Conservation (phyloP, 176 grass and related monocot genomes). For the Guadua angustifolia region DNA sequence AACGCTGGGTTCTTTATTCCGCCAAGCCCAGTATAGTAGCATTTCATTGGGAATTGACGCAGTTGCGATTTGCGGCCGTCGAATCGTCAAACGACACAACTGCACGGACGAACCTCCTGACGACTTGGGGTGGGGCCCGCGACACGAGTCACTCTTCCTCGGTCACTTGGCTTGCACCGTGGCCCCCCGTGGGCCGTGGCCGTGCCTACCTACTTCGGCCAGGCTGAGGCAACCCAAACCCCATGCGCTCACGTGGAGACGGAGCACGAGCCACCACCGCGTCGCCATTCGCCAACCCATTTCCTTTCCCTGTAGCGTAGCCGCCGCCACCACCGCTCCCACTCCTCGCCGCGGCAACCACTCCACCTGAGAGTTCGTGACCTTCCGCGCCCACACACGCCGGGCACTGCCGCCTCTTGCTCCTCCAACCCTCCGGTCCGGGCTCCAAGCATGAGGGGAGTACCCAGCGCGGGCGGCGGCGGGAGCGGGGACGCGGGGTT, state of each 20-base stretch:
- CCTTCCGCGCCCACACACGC: neutral
- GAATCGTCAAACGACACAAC: no score
- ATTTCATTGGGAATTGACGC: no score
- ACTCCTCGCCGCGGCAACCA: conserved; percentile 13
- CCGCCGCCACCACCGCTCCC: neutral
- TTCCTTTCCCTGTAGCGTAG: conserved; percentile 24
- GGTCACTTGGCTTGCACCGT: neutral
- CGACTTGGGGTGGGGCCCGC: conserved; percentile 3
- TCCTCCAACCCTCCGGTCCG: conserved; percentile 48
- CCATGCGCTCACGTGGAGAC: conserved; percentile 76
- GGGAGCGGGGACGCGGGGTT: conserved; percentile 73
- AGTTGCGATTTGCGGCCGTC: no score
- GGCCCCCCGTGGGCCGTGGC: no score
- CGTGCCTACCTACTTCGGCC: conserved; percentile 47
- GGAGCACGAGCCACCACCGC: conserved; percentile 31
- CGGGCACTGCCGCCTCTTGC: conserved; percentile 40
- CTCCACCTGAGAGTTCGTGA: neutral
- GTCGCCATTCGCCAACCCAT: conserved; percentile 29
- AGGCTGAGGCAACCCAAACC: conserved; percentile 20
- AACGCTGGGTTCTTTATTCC: no score
- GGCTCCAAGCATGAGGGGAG: conserved; percentile 73
- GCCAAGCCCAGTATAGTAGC: no score
- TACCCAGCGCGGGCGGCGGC: conserved; percentile 44
- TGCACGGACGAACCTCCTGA: conserved; percentile 14
- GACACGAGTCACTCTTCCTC: conserved; percentile 33